Base-by-base conservation (phyloP, 495 filamentous ascomycete species). In the Trypethelium eluteriae region DNA sequence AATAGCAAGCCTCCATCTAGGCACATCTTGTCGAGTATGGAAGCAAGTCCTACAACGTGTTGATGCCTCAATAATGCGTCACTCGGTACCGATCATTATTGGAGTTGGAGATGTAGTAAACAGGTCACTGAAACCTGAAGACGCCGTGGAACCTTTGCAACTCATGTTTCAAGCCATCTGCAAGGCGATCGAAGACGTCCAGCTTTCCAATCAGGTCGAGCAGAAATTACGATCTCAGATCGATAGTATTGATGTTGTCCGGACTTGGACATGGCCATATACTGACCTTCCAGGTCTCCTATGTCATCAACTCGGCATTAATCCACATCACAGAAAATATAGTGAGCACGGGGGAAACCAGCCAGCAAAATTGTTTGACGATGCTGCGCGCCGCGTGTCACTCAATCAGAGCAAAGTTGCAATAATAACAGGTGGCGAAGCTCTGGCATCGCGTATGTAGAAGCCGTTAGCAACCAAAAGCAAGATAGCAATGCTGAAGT, bases 181-280 rank as follows among this genome's bases (percentile, higher is more conserved):
- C 3, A 67, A 64, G 11, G 81, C 83, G 4, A 67, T 84, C 9
- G 65, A 78, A 59, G 83, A 86, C 64, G 74, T 78, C 16, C 66
- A 62, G 7, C 67, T 74, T 1, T 66, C 71, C 12, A 3, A 50
- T 1, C 35, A 67, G 9, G 66, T 64, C 14, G 49, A 66, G 0
- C 66, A 74, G 7, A 64, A 73, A 25, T 71, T 85, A 4, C 75
- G 76, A 62, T 73, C 74, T 3, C 74, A 70, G 14, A 82, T 86
- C 63, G 82, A 86, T 66, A 83, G 80, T 66, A 73, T 85, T 46
- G 73, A 76, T 50, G 78, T 85, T 5, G 83, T 86, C n/a, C 71
- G 71, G 34, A 83, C 78, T 4, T 86, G 84, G 83, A 85, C 83
- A 11, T 86, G 83, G 83, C 76, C 77, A 16, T 85, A 86, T 71